Evolutionary conservation across 2,329 filamentous ascomycete species (phyloP).

Genomic region (Thelonectria blattea): DNA sequence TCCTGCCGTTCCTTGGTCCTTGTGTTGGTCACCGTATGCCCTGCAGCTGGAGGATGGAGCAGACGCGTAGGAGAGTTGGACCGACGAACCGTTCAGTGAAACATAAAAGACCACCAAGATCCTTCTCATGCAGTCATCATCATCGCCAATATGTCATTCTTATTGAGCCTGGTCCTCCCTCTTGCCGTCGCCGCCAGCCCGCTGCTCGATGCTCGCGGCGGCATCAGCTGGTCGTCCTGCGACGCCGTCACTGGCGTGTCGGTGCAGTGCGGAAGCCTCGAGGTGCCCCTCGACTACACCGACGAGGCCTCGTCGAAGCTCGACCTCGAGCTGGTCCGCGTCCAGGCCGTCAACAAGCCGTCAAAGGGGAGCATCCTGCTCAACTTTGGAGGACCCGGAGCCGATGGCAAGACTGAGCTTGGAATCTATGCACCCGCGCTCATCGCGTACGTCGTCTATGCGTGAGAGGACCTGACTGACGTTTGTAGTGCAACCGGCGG

Average conservation of each 20-base stretch:
- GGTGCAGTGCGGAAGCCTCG: constrained; percentile 13
- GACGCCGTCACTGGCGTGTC: background rate
- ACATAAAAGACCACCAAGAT: no score
- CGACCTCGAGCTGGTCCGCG: constrained; percentile 19
- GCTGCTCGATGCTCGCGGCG: background rate
- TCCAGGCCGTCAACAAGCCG: constrained; percentile 24
- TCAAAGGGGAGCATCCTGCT: constrained; percentile 40
- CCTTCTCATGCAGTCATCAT: background rate
- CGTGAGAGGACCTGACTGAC: background rate
- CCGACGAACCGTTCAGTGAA: no score
- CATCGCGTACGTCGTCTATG: constrained; percentile 4
- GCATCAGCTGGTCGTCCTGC: constrained; percentile 16
- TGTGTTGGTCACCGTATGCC: no score
- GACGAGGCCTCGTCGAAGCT: constrained; percentile 5
- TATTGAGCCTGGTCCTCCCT: background rate
- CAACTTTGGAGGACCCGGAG: constrained; percentile 40
- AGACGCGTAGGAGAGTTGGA: no score
- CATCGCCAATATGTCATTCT: background rate
- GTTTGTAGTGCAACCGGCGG: constrained; percentile 28
- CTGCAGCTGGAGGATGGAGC: no score
- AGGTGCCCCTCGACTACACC: constrained; percentile 23
- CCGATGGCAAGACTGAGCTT: constrained; percentile 10
- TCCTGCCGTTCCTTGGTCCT: no score
- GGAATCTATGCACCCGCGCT: constrained; percentile 6
- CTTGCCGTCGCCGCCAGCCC: background rate